These are phyloP conservation scores for Teratosphaeria zuluensis DNA, from an alignment of 2,329 filamentous ascomycete genomes.

Conservation along the genomic window DNA sequence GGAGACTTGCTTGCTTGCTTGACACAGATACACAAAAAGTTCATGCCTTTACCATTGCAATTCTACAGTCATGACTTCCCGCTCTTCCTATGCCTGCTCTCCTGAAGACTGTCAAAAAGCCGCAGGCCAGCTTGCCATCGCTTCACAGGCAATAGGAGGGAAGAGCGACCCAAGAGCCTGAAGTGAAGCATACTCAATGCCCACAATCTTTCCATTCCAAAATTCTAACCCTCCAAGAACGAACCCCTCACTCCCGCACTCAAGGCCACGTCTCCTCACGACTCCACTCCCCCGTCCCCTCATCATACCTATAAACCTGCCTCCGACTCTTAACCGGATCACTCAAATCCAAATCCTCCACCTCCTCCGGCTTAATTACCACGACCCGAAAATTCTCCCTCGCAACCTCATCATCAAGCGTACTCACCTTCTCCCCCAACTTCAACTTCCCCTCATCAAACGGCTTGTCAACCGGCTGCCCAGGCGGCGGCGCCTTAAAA, in stretches of 20 bases:
- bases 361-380: slow-evolving; percentile 69
- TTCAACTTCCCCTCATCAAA: slow-evolving; percentile 35
- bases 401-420: slow-evolving; percentile 60
- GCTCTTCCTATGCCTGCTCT: too few relatives aligned
- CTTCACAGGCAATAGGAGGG: too few relatives aligned
- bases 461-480: slow-evolving; percentile 35
- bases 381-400: slow-evolving; percentile 75
- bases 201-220: too few relatives aligned
- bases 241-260: neutral
- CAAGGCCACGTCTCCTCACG: slow-evolving; percentile 59
- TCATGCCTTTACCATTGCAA: too few relatives aligned
- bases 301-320: slow-evolving; percentile 56
- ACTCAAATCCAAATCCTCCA: slow-evolving; percentile 65
- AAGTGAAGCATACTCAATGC: too few relatives aligned
- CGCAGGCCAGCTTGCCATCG: too few relatives aligned
- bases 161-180: too few relatives aligned
- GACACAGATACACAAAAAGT: too few relatives aligned
- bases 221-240: too few relatives aligned
- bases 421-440: slow-evolving; percentile 56
- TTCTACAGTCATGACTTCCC: too few relatives aligned
- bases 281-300: slow-evolving; percentile 50
- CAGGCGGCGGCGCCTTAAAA: slow-evolving; percentile 50
- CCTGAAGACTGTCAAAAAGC: too few relatives aligned
- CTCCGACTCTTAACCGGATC: slow-evolving; percentile 54
- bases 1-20: neutral